A percentile compares a stretch with the other conserved stretches of the same genome.
Evolutionary conservation across 805 yeast species (phyloP).

Genomic region (Metschnikowia orientalis): DNA sequence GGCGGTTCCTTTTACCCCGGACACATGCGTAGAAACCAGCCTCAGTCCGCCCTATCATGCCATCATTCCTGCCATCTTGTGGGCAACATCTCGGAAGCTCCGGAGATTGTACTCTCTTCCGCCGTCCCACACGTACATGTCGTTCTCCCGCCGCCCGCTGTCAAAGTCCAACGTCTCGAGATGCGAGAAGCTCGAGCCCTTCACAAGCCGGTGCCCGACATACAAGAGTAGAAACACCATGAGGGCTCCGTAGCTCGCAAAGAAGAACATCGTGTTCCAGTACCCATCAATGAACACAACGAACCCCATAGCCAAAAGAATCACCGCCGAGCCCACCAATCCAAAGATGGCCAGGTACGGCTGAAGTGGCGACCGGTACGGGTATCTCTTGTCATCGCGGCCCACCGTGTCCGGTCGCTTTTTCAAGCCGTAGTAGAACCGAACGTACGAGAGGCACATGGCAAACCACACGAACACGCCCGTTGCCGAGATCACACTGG

Average conservation of each 20-base stretch:
- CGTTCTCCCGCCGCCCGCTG: constrained; percentile 80
- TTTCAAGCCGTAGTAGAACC: constrained; percentile 61
- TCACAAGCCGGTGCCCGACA: constrained; percentile 50
- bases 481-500: constrained; percentile 66
- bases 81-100: constrained; percentile 30
- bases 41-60: too few species aligned
- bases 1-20: too few species aligned
- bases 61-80: constrained; percentile 30
- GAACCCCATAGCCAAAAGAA: constrained; percentile 58
- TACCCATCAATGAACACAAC: constrained; percentile 52
- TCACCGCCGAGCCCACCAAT: constrained; percentile 45
- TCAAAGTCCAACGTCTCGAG: constrained; percentile 76
- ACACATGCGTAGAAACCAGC: too few species aligned
- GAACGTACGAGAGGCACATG: constrained; percentile 57
- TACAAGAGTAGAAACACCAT: constrained; percentile 50
- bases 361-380: constrained; percentile 65
- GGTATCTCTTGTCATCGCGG: constrained; percentile 60
- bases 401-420: constrained; percentile 60
- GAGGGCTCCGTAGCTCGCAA: constrained; percentile 61
- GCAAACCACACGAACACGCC: constrained; percentile 80
- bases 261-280: constrained; percentile 60
- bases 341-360: constrained; percentile 68
- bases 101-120: constrained; percentile 43
- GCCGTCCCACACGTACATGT: constrained; percentile 77
- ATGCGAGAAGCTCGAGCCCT: constrained; percentile 62